Evolutionary conservation across 2,329 filamentous ascomycete species (phyloP).

Genomic region (Hymenoscyphus repandus): DNA sequence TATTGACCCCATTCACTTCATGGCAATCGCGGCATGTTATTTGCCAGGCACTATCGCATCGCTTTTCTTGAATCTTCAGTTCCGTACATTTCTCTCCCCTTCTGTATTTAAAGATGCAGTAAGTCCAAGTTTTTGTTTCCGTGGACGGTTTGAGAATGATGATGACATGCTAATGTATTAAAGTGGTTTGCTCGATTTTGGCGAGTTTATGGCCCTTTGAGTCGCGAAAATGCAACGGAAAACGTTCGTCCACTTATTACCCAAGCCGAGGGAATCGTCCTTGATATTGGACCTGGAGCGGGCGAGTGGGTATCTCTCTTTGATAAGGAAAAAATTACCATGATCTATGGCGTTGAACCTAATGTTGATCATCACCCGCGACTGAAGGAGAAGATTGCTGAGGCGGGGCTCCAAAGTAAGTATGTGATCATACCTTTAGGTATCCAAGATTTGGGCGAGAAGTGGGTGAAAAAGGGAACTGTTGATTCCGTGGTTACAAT

Average conservation of each 20-base stretch:
- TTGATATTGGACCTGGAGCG: constrained; percentile 58
- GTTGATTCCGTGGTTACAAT: constrained; percentile 27
- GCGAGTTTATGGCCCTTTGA: constrained; percentile 46
- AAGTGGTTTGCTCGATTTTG: constrained; percentile 60
- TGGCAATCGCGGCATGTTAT: constrained; percentile 42
- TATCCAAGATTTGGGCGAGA: constrained; percentile 47
- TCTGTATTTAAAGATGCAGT: constrained; percentile 30
- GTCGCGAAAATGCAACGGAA: constrained; percentile 38
- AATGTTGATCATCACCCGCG: constrained; percentile 47
- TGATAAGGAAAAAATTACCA: constrained; percentile 26
- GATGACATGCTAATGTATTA: constrained; percentile 26
- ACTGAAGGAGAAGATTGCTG: constrained; percentile 42
- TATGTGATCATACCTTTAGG: constrained; percentile 61
- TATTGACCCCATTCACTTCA: constrained; percentile 47
- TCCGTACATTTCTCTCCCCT: constrained; percentile 37
- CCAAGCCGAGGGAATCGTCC: constrained; percentile 23
- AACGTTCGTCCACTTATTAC: constrained; percentile 40
- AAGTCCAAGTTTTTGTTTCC: constrained; percentile 13
- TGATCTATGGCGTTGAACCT: constrained; percentile 60
- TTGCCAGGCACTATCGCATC: constrained; percentile 45
- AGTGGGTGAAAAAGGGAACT: constrained; percentile 40
- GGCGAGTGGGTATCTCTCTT: constrained; percentile 58
- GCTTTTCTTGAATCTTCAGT: constrained; percentile 35
- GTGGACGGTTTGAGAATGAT: constrained; percentile 37
- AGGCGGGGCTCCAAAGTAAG: constrained; percentile 47